phyloP scores from a whole-genome alignment of 495 filamentous ascomycete species.

The Pyronema domesticum region DNA sequence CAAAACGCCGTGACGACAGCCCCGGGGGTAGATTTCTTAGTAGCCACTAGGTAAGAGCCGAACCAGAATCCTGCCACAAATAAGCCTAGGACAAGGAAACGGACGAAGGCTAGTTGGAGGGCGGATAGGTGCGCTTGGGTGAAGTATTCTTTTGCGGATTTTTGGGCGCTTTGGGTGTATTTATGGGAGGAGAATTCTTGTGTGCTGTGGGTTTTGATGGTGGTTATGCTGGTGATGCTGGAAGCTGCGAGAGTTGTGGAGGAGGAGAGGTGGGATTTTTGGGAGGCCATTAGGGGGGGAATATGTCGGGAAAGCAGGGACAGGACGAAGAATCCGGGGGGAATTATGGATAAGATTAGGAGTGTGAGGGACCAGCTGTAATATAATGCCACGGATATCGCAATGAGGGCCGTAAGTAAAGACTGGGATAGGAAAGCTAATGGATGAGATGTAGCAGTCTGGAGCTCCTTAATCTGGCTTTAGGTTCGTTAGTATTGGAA shows the following conservation, averaged over 20 bases:
- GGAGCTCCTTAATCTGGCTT: constrained; percentile 70
- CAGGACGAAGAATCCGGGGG: constrained; percentile 45
- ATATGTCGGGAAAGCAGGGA: constrained; percentile 40
- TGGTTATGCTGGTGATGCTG: constrained; percentile 56
- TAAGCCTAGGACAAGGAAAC: constrained; percentile 56
- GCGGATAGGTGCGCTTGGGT: constrained; percentile 49
- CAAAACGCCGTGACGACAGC: constrained; percentile 73
- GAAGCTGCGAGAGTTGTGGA: constrained; percentile 57
- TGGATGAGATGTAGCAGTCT: constrained; percentile 59
- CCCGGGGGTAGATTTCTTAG: constrained; percentile 39
- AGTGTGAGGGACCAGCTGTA: constrained; percentile 73
- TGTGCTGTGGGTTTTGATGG: constrained; percentile 76
- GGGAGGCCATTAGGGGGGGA: constrained; percentile 45
- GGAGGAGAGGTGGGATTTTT: constrained; percentile 47
- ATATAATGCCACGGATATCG: constrained; percentile 52
- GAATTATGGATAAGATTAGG: constrained; percentile 59
- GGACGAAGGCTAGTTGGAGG: constrained; percentile 50
- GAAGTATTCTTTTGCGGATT: constrained; percentile 46
- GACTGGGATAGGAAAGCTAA: constrained; percentile 52
- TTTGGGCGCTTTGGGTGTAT: constrained; percentile 40
- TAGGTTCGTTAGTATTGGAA: neutral
- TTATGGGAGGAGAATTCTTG: constrained; percentile 48
- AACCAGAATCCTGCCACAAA: constrained; percentile 92
- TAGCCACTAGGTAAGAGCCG: constrained; percentile 46
- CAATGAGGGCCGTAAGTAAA: constrained; percentile 39